These are phyloP conservation scores for Arthroderma uncinatum DNA, from an alignment of 2,329 filamentous ascomycete species.

Conservation along the genomic window DNA sequence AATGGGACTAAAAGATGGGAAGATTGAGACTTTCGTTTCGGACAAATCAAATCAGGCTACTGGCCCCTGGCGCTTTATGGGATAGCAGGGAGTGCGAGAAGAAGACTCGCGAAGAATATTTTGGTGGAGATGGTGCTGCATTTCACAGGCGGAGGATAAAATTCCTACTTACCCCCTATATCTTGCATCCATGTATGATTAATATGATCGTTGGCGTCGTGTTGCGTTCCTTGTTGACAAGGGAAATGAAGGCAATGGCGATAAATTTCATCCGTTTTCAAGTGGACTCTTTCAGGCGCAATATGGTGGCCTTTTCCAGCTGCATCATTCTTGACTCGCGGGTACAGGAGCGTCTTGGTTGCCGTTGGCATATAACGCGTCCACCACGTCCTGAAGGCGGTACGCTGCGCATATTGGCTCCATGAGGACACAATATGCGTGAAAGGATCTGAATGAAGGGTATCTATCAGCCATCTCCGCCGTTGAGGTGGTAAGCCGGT, in stretches of 20 bases:
- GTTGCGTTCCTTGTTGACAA: neutral
- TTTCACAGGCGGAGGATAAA: neutral
- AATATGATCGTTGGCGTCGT: neutral
- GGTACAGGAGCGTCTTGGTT: neutral
- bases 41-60: neutral
- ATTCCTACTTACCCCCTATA: neutral
- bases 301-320: too few species aligned
- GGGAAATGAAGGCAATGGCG: neutral
- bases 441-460: neutral
- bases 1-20: neutral
- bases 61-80: neutral
- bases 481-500: neutral
- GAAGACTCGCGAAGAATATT: neutral
- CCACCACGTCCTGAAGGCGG: neutral
- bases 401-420: too few species aligned
- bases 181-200: neutral
- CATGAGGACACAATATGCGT: neutral
- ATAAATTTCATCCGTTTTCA: neutral
- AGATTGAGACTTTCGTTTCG: neutral
- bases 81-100: neutral
- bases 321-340: neutral
- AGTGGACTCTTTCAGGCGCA: too few species aligned
- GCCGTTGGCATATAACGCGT: neutral
- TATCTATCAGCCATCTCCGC: neutral
- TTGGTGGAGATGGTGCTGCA: neutral